Evolutionary conservation across 208 protist genomes (phyloP).

Genomic region (Crithidia fasciculata): DNA sequence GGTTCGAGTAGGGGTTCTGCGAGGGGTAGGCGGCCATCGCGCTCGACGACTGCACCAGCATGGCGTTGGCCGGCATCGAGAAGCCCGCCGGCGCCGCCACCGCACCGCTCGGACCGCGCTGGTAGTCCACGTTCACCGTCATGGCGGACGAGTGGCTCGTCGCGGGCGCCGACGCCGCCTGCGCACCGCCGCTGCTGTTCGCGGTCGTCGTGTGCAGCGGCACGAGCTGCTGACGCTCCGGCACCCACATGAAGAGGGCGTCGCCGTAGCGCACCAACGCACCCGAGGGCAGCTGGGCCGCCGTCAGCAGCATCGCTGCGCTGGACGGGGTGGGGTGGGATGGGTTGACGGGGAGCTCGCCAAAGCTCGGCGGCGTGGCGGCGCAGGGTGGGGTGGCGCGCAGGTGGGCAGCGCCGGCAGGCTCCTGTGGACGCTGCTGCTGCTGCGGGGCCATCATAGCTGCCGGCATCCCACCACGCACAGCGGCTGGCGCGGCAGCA

Average conservation of each 20-base stretch:
- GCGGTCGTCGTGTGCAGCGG: constrained; percentile 12
- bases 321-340: neutral
- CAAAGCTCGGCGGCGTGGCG: neutral
- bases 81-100: neutral
- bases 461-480: neutral
- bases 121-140: constrained; percentile 14
- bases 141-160: neutral
- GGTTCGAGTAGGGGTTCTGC: neutral
- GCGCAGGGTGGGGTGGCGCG: neutral
- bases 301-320: constrained; percentile 15
- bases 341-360: neutral
- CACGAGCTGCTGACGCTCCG: constrained; percentile 21
- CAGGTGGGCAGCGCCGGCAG: neutral
- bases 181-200: neutral
- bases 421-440: neutral
- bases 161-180: neutral
- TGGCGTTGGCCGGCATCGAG: constrained; percentile 17
- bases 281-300: constrained; percentile 16
- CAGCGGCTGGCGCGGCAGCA: neutral
- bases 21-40: constrained; percentile 3
- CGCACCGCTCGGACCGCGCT: neutral
- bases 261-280: constrained; percentile 28
- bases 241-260: constrained; percentile 19
- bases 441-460: neutral
- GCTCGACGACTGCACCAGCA: constrained; percentile 26